These are phyloP conservation scores for Rhododendron kiyosumense DNA, from an alignment of 148 eudicot species.

Conservation along the genomic window DNA sequence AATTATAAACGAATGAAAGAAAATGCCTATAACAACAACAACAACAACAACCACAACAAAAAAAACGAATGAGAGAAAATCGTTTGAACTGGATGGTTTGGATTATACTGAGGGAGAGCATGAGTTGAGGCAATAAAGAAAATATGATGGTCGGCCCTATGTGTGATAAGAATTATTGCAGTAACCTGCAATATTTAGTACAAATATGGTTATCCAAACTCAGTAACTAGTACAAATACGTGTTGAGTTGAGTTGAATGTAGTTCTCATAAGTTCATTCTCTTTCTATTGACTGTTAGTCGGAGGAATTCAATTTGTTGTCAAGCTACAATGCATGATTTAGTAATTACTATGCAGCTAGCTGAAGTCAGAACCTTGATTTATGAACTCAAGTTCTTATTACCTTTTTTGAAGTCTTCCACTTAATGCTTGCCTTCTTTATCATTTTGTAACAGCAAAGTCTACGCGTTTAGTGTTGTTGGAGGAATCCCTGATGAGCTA, in stretches of 20 bases:
- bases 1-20: neutral
- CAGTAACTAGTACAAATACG: neutral
- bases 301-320: neutral
- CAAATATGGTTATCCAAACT: neutral
- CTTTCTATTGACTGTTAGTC: neutral
- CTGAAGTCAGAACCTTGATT: neutral
- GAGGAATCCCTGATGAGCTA: constrained; percentile 68
- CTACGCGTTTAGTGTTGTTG: constrained; percentile 39
- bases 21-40: too few species aligned
- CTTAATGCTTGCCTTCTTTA: neutral
- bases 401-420: neutral
- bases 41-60: too few species aligned
- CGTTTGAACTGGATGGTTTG: neutral
- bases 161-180: neutral
- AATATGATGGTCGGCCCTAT: neutral
- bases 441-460: constrained; percentile 46
- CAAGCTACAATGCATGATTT: neutral
- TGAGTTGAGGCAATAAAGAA: neutral
- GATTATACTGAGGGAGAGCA: neutral
- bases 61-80: neutral
- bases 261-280: neutral
- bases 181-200: too few species aligned
- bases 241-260: neutral
- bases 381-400: neutral
- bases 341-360: neutral